Evolutionary conservation across 306 rosid species (phyloP).

Genomic region (Urtica urens): DNA sequence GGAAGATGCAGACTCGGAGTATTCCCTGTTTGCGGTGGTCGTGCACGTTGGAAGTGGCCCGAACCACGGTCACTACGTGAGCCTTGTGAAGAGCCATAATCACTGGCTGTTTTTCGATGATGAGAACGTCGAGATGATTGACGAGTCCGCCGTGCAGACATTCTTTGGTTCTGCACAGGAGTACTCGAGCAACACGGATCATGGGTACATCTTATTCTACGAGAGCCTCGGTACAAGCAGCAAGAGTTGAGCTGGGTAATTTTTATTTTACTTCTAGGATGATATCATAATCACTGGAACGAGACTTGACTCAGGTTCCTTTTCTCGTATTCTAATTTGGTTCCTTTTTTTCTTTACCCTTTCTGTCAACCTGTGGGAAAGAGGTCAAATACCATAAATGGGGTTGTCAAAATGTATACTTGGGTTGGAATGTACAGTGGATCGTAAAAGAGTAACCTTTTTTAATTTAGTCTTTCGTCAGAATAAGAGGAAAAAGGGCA

Average conservation of each 20-base stretch:
- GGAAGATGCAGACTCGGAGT: conserved; percentile 80
- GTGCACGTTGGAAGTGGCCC: conserved; percentile 98
- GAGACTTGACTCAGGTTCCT: conserved; percentile 21
- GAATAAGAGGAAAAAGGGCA: conserved; percentile 58
- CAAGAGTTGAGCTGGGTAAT: conserved; percentile 41
- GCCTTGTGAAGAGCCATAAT: conserved; percentile 99
- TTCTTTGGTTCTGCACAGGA: conserved; percentile 99
- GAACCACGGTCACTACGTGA: conserved; percentile 94
- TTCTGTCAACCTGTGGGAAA: conserved; percentile 51
- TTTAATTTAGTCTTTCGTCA: conserved; percentile 11
- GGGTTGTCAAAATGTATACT: conserved; percentile 64
- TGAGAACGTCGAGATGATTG: conserved; percentile 96
- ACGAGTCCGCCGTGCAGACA: conserved; percentile 95
- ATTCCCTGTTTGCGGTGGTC: conserved; percentile 90
- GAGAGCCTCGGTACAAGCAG: conserved; percentile 64
- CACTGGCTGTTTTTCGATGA: conserved; percentile 99
- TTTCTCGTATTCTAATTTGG: conserved; percentile 33
- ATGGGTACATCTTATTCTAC: conserved; percentile 94
- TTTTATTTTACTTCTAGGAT: conserved; percentile 23
- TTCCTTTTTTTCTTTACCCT: conserved; percentile 10
- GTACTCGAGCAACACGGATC: conserved; percentile 89
- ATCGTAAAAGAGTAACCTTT: conserved; percentile 43
- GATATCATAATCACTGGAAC: conserved; percentile 33
- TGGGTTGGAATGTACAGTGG: conserved; percentile 74
- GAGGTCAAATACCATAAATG: conserved; percentile 43